Evolutionary conservation across 176 grass and related monocot species (phyloP), one percentile per base, ranked within the genome.

Genomic region (Alloteropsis semialata): DNA sequence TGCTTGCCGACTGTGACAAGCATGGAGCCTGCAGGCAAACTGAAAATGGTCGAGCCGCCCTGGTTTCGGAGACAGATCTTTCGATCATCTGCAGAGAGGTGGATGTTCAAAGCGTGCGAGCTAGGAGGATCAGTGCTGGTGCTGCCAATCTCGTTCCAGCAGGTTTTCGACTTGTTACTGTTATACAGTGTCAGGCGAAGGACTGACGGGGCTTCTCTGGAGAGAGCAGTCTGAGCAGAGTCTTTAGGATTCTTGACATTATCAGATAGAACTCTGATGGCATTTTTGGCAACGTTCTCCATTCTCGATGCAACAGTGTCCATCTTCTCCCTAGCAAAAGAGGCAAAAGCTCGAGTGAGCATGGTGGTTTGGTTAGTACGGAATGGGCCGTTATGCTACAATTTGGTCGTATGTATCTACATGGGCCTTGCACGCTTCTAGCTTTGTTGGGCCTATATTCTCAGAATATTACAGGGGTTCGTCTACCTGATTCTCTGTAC

Each of bases 1-100:
- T 91, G 79, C 69, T 87, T 92, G 82, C 91, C 91, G 30, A 91
- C 28, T 28, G 87, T 92, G 77, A 99, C 80, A 44, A 99, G 85
- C 72, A 90, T 81, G 30, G 85, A 93, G 21, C 93, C 89, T 17
- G 89, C 91, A 22, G 76, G 87, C 49, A 91, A 75, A 76, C 72
- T 81, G 78, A 77, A 85, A 58, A 89, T 78, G 43, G 75, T 73
- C n/a, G 93, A 99, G 0, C 93, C 85, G 10, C 77, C 84, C 18
- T 55, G 80, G 65, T 64, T 82, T 29, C 83, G 79, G 58, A 99
- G 80, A 45, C 91, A 86, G 60, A 94, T 92, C 79, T 89, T 87
- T 48, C 88, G 87, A 62, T 94, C 80, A 0, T 78, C 66, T 28
- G 74, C 82, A 41, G 80, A 88, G 66, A 88, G 60, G 45, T 90